Base-by-base conservation (phyloP, 2,329 filamentous ascomycete genomes). In the Cercospora sojina region DNA sequence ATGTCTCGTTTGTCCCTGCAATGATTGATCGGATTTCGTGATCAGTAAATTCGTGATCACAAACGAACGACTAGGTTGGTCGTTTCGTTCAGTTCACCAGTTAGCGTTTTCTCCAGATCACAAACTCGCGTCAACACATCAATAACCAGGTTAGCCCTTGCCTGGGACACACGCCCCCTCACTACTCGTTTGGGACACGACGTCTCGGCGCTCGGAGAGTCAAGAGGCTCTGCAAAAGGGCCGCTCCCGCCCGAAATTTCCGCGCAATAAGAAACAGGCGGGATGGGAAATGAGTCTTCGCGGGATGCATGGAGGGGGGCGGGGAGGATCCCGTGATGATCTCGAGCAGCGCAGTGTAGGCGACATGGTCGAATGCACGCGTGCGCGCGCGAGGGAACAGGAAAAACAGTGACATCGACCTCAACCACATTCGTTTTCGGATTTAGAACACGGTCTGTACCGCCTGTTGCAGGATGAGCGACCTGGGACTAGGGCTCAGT, bases 401-500 rank as follows among this genome's bases (percentile, higher is more conserved):
- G 20, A 18, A 23, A 57, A 16, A 29, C 43, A 23, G 43, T 49
- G 43, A 49, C 20, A 23, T 9, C 47, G 47, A 29, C 6, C 47
- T 53, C 47, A 41, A 53, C 20, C 8, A 53, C 47, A 53, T 53
- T 53, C 16, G 47, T 27, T 53, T 29, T 53, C 23, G 23, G 23
- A 25, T 53, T 53, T n/a, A 53, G 23, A 41, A 53, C 23, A 27
- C 47, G 12, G 20, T 27, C 47, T 16, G 27, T 27, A 49, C 18
- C 47, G 23, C 13, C 3, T 16, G 6, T 25, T 27, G 47, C 53
- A 62, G 43, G 25, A 62, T 62, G 59, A 20, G 25, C 31, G 59
- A 53, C 29, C n/a, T 53, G 18, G 59, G 41, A 29, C 59, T 53
- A 32, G 59, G 41, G 59, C 59, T 62, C 59, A 62, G 47, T 20